Evolutionary conservation across 306 rosid genomes (phyloP), one percentile per base, ranked within the genome.

Genomic region (Adenanthera pavonina): DNA sequence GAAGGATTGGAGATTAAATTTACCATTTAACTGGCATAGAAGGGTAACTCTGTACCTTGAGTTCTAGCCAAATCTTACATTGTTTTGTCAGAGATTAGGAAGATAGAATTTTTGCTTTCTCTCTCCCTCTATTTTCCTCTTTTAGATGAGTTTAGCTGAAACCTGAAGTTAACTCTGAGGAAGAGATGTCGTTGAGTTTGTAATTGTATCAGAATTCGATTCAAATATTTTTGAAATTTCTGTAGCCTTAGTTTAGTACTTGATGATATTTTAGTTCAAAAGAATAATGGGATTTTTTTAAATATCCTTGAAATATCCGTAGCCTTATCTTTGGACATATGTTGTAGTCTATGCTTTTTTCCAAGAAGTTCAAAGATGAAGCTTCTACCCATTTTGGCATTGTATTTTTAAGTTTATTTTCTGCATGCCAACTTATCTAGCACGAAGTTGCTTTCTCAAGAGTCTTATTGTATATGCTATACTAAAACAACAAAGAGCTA

Each of bases 1-100:
- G 82, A 90, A 75, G 83, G 97, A 93, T 85, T 93, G 99, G 97
- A 93, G 99, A 89, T 86, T 95, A 83, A 83, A 87, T 70, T 80
- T 95, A 81, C 89, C 98, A 60, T 95, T 84, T 83, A 84, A 57
- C 64, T 73, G 75, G 88, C 97, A 90, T 83, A 88, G 73, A 78
- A 88, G 78, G 89, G 96, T 92, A 83, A 88, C 86, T 80, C 86
- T 95, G 82, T 88, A 92, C 85, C 83, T 92, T 44, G 83, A 82
- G 35, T 86, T 75, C 51, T 86, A 61, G 72, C 68, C 83, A 89
- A 86, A 83, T 76, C 43, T 69, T 74, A 56, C 19, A 40, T 81
- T 69, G n/a, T 59, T 41, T 75, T 74, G 36, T 57, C 46, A 57
- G 78, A 69, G 36, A 66, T 46, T 59, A 33, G 43, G 84, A 86